These are phyloP conservation scores for Mallotus repandus DNA, from an alignment of 441 rosid species.

Conservation along the genomic window DNA sequence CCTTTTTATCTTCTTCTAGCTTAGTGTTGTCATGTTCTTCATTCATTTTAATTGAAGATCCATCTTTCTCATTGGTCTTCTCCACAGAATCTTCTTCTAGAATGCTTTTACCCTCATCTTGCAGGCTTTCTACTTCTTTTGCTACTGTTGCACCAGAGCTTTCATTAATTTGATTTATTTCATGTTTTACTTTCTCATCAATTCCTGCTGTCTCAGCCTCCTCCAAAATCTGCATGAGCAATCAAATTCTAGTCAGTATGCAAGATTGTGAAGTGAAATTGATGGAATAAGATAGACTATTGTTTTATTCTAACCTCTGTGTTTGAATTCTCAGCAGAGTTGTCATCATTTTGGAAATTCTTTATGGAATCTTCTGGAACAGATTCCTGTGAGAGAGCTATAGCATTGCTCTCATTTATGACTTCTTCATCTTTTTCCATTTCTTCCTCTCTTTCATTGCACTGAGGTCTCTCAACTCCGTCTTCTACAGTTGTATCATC, in stretches of 20 bases:
- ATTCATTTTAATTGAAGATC: too few relatives aligned
- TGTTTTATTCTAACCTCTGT: conserved; percentile 29
- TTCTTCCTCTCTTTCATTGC: conserved; percentile 15
- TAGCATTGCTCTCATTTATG: conserved; percentile 8
- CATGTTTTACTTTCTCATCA: conserved; percentile 15
- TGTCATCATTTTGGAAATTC: conserved; percentile 17
- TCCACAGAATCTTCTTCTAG: conserved; percentile 11
- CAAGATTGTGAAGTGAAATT: conserved; percentile 2
- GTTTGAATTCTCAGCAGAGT: conserved; percentile 13
- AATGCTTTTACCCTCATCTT: conserved; percentile 1
- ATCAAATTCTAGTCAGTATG: conserved; percentile 13
- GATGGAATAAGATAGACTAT: background rate
- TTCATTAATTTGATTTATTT: conserved; percentile 16
- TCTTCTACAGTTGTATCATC: conserved; percentile 17
- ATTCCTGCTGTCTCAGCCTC: conserved; percentile 17
- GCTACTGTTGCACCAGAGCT: background rate
- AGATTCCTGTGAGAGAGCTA: conserved; percentile 21
- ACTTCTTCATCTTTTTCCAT: conserved; percentile 23
- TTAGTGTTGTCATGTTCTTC: too few relatives aligned
- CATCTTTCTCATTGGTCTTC: background rate
- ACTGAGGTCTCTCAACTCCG: conserved; percentile 15
- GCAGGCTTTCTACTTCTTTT: conserved; percentile 14
- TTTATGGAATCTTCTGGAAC: conserved; percentile 9
- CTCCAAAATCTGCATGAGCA: conserved; percentile 23
- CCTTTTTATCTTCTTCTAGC: too few relatives aligned